phyloP scores from a whole-genome alignment of 306 rosid genomes.

The Pueraria montana region DNA sequence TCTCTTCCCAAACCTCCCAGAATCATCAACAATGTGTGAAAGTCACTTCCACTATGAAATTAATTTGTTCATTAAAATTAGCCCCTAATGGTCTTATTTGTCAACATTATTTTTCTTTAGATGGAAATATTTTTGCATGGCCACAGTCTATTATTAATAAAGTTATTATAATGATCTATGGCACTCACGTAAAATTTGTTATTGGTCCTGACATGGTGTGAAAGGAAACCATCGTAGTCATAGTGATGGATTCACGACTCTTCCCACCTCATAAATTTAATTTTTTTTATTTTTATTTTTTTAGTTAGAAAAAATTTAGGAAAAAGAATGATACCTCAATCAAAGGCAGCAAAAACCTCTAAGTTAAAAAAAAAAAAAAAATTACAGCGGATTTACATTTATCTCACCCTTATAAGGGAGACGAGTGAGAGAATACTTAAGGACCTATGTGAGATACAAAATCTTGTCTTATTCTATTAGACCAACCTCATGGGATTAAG shows the following conservation, averaged over 20 bases:
- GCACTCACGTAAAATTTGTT: background rate
- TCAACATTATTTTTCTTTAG: background rate
- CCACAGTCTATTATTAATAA: background rate
- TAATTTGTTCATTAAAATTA: background rate
- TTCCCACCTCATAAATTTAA: background rate
- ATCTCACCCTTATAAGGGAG: background rate
- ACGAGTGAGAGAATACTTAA: background rate
- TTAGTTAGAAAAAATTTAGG: background rate
- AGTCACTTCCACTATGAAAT: background rate
- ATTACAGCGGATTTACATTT: background rate
- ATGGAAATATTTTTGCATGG: background rate
- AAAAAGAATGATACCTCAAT: background rate
- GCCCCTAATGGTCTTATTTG: background rate
- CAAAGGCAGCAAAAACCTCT: too few relatives aligned
- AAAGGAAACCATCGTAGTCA: background rate
- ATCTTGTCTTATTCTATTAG: background rate
- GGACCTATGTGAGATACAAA: background rate
- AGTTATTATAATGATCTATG: background rate
- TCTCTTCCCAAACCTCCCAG: background rate
- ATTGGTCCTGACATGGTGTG: background rate
- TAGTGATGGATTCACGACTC: slow-evolving; percentile 4
- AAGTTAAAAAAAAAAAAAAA: too few relatives aligned
- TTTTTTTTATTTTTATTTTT: background rate
- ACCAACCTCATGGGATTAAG: background rate
- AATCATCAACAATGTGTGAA: background rate